These are phyloP conservation scores for Aurantiochytrium sp. DNA, from an alignment of 108 stramenopile species.

Conservation along the genomic window DNA sequence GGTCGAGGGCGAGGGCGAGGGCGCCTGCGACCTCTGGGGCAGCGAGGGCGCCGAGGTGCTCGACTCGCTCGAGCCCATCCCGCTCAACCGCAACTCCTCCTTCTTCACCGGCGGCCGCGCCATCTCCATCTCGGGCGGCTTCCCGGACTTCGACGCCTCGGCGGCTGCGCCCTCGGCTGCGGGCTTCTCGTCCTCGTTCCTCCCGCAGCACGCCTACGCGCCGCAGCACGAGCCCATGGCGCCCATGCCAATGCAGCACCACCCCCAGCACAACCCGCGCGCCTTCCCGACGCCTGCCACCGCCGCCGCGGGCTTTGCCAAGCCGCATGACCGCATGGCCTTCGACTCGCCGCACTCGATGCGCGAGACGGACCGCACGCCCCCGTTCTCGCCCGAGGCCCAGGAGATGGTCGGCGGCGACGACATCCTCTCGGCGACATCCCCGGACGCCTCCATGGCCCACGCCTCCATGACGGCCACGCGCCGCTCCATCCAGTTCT, in stretches of 20 bases:
- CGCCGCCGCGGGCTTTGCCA: no score
- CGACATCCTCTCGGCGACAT: background rate
- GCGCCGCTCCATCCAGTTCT: conserved; percentile 22
- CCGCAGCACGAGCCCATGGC: no score
- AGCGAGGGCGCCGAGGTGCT: background rate
- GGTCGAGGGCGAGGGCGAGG: background rate
- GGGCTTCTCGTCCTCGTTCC: no score
- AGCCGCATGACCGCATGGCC: background rate
- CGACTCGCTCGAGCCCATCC: background rate
- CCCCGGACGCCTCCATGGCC: conserved; percentile 1
- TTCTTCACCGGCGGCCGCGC: background rate
- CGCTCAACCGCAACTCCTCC: background rate
- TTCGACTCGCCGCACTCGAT: background rate
- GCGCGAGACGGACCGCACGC: background rate
- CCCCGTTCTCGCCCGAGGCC: background rate
- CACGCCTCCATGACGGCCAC: background rate
- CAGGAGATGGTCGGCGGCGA: background rate
- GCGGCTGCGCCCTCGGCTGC: no score
- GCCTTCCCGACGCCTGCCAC: no score
- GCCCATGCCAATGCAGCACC: no score
- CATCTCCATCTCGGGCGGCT: no score
- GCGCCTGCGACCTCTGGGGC: background rate
- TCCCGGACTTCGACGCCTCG: no score
- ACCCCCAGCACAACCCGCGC: no score
- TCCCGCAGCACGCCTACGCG: no score